Evolutionary conservation across 352 stramenopile genomes (phyloP).

Genomic region (Pythium myriotylum): DNA sequence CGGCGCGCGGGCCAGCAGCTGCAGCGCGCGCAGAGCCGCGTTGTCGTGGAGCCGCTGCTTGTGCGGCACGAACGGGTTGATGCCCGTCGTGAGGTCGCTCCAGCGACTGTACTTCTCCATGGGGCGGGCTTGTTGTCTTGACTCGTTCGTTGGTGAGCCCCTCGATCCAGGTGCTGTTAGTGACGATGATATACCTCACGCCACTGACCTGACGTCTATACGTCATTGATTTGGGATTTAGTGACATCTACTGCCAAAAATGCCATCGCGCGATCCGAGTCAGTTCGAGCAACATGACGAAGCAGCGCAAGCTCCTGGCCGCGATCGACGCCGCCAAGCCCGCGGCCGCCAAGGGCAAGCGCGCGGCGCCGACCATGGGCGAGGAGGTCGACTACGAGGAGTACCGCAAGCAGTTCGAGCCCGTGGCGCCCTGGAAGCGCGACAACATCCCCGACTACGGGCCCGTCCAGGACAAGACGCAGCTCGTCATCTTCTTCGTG

Average conservation of each 20-base stretch:
- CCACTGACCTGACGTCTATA: too few species aligned
- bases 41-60: constrained; percentile 55
- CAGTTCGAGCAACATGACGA: constrained; percentile 29
- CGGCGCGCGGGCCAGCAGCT: constrained; percentile 46
- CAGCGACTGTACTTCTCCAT: constrained; percentile 90
- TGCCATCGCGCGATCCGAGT: too few species aligned
- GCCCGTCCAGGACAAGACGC: constrained; percentile 56
- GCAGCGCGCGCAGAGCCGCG: constrained; percentile 40
- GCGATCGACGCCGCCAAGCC: constrained; percentile 30
- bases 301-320: constrained; percentile 22
- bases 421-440: constrained; percentile 81
- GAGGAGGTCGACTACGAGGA: constrained; percentile 51
- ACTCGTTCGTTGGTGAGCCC: too few species aligned
- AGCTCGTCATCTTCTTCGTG: constrained; percentile 67
- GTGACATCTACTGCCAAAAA: constrained; percentile 2
- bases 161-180: neutral
- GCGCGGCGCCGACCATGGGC: neutral
- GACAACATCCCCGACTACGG: constrained; percentile 82
- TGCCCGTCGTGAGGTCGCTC: constrained; percentile 83
- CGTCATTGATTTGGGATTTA: constrained; percentile 8
- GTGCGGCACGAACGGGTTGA: constrained; percentile 87
- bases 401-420: constrained; percentile 69
- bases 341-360: constrained; percentile 28
- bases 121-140: neutral
- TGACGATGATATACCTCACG: neutral